Percentiles rank a stretch among this genome's conserved stretches.
phyloP scores from a whole-genome alignment of 2,329 filamentous ascomycete genomes.

The Ophiocordyceps camponoti-rufipedis region DNA sequence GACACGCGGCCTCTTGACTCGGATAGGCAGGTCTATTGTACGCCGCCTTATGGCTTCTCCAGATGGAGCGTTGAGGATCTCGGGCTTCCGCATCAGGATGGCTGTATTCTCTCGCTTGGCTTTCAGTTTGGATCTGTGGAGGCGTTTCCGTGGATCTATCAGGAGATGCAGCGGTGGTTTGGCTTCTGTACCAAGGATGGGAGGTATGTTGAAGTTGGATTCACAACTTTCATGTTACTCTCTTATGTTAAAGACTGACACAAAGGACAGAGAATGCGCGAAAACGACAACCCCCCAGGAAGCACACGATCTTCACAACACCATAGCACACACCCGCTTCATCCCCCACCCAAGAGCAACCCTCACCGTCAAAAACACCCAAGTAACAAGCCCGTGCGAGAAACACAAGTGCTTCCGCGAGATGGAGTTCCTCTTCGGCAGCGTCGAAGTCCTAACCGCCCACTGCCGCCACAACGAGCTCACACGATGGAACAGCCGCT shows the following conservation, averaged over 20 bases:
- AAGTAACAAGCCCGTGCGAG: not conserved
- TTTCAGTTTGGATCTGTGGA: not conserved
- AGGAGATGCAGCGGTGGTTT: not conserved
- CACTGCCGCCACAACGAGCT: not conserved
- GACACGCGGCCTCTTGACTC: not conserved
- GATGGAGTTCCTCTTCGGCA: not conserved
- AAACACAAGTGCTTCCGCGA: not conserved
- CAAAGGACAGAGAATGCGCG: not conserved
- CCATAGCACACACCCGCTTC: not conserved
- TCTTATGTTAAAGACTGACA: too few relatives aligned
- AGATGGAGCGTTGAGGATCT: not conserved
- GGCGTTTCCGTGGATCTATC: not conserved
- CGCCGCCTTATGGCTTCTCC: not conserved
- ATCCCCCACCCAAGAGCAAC: not conserved
- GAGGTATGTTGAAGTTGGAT: too few relatives aligned
- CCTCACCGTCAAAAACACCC: not conserved
- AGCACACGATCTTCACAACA: not conserved
- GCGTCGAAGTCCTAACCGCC: not conserved
- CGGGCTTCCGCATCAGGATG: not conserved
- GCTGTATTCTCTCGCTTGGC: not conserved
- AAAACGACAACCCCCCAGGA: not conserved
- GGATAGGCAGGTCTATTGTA: not conserved
- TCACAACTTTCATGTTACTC: too few relatives aligned
- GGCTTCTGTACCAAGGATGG: not conserved
- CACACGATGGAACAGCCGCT: not conserved